phyloP scores from a whole-genome alignment of 179 eudicot species.

The Beta corolliflora region DNA sequence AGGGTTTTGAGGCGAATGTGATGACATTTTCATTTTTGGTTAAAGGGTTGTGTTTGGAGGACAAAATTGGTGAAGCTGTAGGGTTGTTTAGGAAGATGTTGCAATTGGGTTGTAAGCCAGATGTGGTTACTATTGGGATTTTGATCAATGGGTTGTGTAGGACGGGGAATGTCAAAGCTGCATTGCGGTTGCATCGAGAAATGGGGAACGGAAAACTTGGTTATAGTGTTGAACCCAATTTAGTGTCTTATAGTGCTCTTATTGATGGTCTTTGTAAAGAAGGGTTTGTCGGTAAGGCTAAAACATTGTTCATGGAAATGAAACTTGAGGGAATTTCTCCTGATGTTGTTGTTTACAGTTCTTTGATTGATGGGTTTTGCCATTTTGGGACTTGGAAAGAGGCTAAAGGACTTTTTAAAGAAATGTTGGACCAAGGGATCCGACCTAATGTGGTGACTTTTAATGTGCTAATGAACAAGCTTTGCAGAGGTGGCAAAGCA shows the following conservation, averaged over 20 bases:
- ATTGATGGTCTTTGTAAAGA: slow-evolving; percentile 43
- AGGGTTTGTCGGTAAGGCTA: not conserved
- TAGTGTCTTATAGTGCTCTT: slow-evolving; percentile 38
- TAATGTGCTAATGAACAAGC: not conserved
- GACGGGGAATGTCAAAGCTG: slow-evolving; percentile 36
- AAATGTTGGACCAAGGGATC: not conserved
- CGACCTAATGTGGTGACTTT: not conserved
- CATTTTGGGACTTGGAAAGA: not conserved
- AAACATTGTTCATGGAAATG: not conserved
- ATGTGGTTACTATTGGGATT: slow-evolving; percentile 43
- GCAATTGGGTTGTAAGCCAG: slow-evolving; percentile 38
- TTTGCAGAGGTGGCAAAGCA: not conserved
- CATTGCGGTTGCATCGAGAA: slow-evolving; percentile 39
- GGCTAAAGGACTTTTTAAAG: not conserved
- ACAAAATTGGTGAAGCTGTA: not conserved
- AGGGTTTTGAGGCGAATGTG: slow-evolving; percentile 38
- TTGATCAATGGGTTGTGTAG: slow-evolving; percentile 53
- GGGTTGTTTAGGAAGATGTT: slow-evolving; percentile 10
- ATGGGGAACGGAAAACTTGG: slow-evolving; percentile 23
- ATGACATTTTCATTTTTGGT: slow-evolving; percentile 42
- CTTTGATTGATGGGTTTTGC: not conserved
- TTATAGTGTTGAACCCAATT: slow-evolving; percentile 31
- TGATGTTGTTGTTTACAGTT: not conserved
- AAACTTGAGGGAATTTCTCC: not conserved
- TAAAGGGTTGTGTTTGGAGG: slow-evolving; percentile 45